Percentiles rank a stretch among this genome's conserved stretches.
phyloP scores from a whole-genome alignment of 495 filamentous ascomycete species.

The Daldinia caldariorum region DNA sequence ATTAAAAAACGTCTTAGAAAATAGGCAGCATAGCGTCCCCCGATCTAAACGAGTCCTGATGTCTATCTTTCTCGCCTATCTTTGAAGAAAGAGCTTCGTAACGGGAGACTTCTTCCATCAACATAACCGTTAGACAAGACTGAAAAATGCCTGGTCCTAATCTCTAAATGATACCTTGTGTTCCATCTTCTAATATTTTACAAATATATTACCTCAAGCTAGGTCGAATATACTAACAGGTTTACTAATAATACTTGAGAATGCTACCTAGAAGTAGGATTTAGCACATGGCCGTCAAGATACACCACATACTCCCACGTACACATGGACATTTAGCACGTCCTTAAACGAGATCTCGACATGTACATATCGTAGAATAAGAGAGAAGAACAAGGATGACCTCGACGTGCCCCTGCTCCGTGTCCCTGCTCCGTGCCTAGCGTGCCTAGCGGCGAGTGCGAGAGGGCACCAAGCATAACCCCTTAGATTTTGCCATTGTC shows the following conservation, averaged over 20 bases:
- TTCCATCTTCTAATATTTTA: not conserved
- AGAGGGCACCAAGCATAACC: constrained; percentile 13
- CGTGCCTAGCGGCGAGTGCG: constrained; percentile 17
- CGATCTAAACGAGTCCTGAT: not conserved
- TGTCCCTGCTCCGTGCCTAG: not conserved
- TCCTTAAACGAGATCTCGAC: not conserved
- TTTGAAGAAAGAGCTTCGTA: not conserved
- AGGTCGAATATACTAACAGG: constrained; percentile 11
- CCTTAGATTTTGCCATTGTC: constrained; percentile 2
- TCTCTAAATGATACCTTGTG: constrained; percentile 1
- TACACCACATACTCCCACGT: not conserved
- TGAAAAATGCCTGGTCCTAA: constrained; percentile 11
- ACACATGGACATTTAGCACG: not conserved
- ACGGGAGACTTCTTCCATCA: not conserved
- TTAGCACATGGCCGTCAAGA: not conserved
- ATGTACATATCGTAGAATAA: not conserved
- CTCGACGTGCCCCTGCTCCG: not conserved
- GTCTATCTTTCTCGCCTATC: constrained; percentile 9
- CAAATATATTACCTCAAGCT: not conserved
- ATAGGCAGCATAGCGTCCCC: not conserved
- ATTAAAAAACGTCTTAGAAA: constrained; percentile 7
- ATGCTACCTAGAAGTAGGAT: no score
- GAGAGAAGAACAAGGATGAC: not conserved
- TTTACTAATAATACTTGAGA: constrained; percentile 5
- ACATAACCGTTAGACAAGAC: constrained; percentile 9